phyloP scores from a whole-genome alignment of 2,329 filamentous ascomycete genomes.

The Raffaelea albimanens region DNA sequence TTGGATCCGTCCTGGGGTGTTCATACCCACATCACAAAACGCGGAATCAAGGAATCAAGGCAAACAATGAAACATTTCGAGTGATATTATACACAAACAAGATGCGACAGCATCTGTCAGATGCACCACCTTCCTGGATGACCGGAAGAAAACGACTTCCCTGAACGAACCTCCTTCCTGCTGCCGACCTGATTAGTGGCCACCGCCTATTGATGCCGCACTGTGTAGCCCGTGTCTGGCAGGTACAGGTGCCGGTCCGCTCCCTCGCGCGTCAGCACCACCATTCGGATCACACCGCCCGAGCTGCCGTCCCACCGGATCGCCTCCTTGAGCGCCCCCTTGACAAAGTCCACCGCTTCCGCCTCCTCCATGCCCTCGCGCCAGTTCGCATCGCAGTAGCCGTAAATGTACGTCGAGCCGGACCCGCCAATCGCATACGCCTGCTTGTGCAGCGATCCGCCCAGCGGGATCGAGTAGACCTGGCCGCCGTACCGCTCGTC shows the following conservation, averaged over 20 bases:
- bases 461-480: constrained; percentile 93
- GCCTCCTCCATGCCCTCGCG: constrained; percentile 86
- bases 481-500: constrained; percentile 91
- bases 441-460: constrained; percentile 96
- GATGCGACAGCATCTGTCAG: neutral
- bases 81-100: neutral
- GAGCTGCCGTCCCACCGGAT: constrained; percentile 99
- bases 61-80: neutral
- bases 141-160: neutral
- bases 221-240: constrained; percentile 81
- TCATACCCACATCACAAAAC: no score
- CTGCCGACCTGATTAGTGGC: neutral
- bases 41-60: neutral
- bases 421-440: constrained; percentile 92
- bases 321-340: constrained; percentile 79
- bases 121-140: neutral
- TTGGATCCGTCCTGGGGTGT: no score
- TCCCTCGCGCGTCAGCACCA: constrained; percentile 83
- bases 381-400: constrained; percentile 97
- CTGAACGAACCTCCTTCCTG: neutral
- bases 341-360: constrained; percentile 87
- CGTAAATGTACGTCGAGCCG: constrained; percentile 98
- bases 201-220: constrained; percentile 49
- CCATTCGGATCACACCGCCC: constrained; percentile 95
- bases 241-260: constrained; percentile 92